Percentiles rank a stretch among this genome's conserved stretches.
These are phyloP conservation scores for Spergularia marina DNA, from an alignment of 148 eudicot genomes.

Conservation along the genomic window DNA sequence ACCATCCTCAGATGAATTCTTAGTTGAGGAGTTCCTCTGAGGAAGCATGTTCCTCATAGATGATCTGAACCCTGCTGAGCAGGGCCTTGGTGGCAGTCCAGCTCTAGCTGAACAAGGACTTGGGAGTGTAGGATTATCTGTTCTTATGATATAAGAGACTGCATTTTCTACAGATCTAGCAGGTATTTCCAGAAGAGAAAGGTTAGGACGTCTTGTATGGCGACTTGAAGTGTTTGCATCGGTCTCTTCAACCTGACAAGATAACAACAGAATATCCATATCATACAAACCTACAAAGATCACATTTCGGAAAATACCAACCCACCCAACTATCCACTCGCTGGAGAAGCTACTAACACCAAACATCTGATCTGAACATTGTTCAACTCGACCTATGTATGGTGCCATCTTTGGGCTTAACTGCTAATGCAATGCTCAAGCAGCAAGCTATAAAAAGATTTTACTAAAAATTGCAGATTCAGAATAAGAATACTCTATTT, in stretches of 20 bases:
- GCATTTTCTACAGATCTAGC: conserved; percentile 26
- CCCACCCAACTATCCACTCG: too few relatives aligned
- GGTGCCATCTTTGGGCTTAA: too few relatives aligned
- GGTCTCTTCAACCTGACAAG: conserved; percentile 18
- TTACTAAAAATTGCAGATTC: too few relatives aligned
- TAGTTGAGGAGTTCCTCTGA: conserved; percentile 24
- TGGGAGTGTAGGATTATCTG: conserved; percentile 22
- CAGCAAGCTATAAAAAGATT: too few relatives aligned
- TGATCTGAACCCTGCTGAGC: conserved; percentile 33
- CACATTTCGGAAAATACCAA: too few relatives aligned
- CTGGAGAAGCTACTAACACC: too few relatives aligned
- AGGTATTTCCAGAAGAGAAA: conserved; percentile 29
- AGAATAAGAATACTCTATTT: too few relatives aligned
- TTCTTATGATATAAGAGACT: conserved; percentile 15
- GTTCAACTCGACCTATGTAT: too few relatives aligned
- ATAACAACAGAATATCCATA: not conserved
- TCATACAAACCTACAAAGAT: not conserved
- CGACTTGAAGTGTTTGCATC: conserved; percentile 22
- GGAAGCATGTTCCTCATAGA: conserved; percentile 33
- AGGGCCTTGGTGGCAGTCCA: conserved; percentile 36
- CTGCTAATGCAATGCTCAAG: too few relatives aligned
- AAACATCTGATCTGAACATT: too few relatives aligned
- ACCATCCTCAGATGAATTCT: conserved; percentile 22
- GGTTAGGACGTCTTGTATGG: conserved; percentile 34
- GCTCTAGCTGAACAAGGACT: conserved; percentile 31